Evolutionary conservation across 1,139 yeast species (phyloP).

Genomic region (Yamadazyma conglobata): DNA sequence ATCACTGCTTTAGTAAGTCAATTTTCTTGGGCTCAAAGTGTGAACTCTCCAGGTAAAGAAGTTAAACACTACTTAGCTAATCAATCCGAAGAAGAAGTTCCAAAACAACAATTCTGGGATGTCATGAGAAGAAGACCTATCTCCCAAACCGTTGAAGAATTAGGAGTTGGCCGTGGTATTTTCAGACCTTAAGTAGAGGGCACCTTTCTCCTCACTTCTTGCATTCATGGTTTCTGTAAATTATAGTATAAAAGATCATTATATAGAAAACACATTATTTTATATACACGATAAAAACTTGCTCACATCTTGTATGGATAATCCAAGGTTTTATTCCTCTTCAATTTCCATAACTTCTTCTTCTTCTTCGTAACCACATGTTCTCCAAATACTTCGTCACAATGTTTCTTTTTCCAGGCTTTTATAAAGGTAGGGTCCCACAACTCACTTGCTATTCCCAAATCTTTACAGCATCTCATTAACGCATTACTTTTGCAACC

Average conservation of each 20-base stretch:
- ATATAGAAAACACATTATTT: conserved; percentile 1
- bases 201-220: too few relatives aligned
- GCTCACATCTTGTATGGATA: conserved; percentile 69
- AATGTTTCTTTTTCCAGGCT: conserved; percentile 66
- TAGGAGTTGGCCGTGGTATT: conserved; percentile 67
- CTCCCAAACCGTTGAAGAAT: conserved; percentile 72
- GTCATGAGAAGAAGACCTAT: conserved; percentile 78
- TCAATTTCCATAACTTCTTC: conserved; percentile 83
- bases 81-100: conserved; percentile 24
- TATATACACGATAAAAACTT: background rate
- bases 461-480: conserved; percentile 96
- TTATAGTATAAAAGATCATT: conserved; percentile 1
- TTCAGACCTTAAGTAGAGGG: conserved; percentile 30
- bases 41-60: conserved; percentile 39
- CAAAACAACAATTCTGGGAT: conserved; percentile 77
- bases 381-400: conserved; percentile 85
- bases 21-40: conserved; percentile 42
- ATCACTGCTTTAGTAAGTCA: conserved; percentile 40
- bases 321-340: conserved; percentile 73
- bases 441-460: conserved; percentile 92
- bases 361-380: conserved; percentile 78
- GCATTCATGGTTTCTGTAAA: conserved; percentile 1
- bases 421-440: conserved; percentile 96
- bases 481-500: conserved; percentile 96
- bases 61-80: conserved; percentile 35